phyloP scores from a whole-genome alignment of 2,329 filamentous ascomycete genomes.

The Aspergillus piperis region DNA sequence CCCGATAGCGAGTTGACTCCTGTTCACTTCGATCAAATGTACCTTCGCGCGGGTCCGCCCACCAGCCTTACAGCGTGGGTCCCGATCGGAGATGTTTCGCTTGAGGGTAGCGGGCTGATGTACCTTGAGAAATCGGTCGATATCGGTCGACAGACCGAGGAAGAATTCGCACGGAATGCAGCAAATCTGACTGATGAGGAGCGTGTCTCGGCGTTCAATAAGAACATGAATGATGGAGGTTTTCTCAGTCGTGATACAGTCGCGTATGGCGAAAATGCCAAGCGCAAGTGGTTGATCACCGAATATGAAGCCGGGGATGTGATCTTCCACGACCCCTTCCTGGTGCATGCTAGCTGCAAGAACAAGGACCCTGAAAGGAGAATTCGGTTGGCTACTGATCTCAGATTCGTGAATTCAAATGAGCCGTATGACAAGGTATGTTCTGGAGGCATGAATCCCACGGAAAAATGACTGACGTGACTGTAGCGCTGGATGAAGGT shows the following conservation, averaged over 20 bases:
- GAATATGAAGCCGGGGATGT: conserved; percentile 37
- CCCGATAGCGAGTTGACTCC: conserved; percentile 33
- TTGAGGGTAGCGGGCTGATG: conserved; percentile 41
- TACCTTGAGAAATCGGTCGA: conserved; percentile 29
- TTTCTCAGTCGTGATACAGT: conserved; percentile 20
- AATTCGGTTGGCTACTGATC: conserved; percentile 41
- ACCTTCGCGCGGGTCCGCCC: conserved; percentile 36
- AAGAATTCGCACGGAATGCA: neutral
- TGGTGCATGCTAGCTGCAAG: conserved; percentile 40
- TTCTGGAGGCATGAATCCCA: neutral
- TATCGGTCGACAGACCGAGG: conserved; percentile 4
- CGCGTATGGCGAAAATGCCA: conserved; percentile 25
- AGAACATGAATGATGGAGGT: conserved; percentile 25
- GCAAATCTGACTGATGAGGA: conserved; percentile 2
- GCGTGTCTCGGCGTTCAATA: conserved; percentile 22
- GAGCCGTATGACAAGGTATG: conserved; percentile 45
- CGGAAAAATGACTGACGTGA: neutral
- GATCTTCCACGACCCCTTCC: conserved; percentile 44
- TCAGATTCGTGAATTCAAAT: conserved; percentile 42
- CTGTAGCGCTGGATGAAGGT: neutral
- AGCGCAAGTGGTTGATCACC: conserved; percentile 32
- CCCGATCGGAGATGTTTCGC: conserved; percentile 37
- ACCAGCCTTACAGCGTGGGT: conserved; percentile 26
- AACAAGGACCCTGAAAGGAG: conserved; percentile 39
- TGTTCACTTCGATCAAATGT: conserved; percentile 44